Evolutionary conservation across 768 basidiomycete species (phyloP).

Genomic region (Auriscalpium microsporum): DNA sequence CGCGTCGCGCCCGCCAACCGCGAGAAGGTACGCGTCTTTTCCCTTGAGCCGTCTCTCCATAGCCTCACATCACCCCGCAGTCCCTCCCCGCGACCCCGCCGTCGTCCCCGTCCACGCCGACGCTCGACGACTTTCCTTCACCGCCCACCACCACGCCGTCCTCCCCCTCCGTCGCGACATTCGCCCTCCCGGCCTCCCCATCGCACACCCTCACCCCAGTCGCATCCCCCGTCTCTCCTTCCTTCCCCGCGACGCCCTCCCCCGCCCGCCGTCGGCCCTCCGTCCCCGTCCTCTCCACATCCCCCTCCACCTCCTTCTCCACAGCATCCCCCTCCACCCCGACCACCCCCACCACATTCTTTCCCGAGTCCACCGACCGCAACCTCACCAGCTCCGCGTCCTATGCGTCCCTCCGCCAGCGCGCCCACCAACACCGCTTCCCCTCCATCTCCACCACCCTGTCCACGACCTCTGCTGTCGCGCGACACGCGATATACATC

Average conservation of each 20-base stretch:
- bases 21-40: conserved; percentile 8
- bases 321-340: neutral
- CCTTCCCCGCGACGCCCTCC: conserved; percentile 9
- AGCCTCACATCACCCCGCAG: neutral
- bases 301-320: neutral
- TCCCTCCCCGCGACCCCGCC: conserved; percentile 11
- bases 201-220: neutral
- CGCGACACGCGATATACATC: conserved; percentile 10
- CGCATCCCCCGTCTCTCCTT: neutral
- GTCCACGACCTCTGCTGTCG: conserved; percentile 4
- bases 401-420: conserved; percentile 14
- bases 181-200: neutral
- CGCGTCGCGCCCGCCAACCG: conserved; percentile 10
- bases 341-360: neutral
- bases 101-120: conserved; percentile 2
- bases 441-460: conserved; percentile 17
- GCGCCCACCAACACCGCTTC: conserved; percentile 6
- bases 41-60: neutral
- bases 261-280: neutral
- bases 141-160: conserved; percentile 7
- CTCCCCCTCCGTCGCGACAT: neutral
- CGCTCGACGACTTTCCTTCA: conserved; percentile 7
- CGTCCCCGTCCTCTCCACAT: neutral
- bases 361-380: conserved; percentile 6
- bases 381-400: conserved; percentile 13